Evolutionary conservation across 441 rosid species (phyloP), one percentile per base, ranked within the genome.

Genomic region (Capsella rubella): DNA sequence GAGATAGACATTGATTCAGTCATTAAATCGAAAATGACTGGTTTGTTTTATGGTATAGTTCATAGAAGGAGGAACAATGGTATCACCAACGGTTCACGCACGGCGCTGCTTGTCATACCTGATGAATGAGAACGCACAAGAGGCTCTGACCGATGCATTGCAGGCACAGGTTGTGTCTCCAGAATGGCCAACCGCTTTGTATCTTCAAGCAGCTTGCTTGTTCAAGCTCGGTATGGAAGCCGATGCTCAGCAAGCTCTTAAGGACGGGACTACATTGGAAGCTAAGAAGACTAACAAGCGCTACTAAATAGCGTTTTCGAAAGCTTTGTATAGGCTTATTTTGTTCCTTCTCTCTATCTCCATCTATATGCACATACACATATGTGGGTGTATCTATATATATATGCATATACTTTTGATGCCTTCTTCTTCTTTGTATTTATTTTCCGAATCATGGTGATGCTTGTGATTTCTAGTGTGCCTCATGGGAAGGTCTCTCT

Each of bases 211-310:
- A 1, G 83, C 85, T 37, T 90, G 93, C 85, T 82, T 90, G 78
- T 85, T 89, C 83, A 86, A 81, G 82, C 95, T 92, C 6, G 97
- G 97, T 32, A 89, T 92, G 99, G 97, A 89, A 78, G 76, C 73
- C 11, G 99, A 95, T 75, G 99, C 95, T 1, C 97, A 87, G 53
- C 91, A 95, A 83, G 83, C 91, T 9, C 97, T 95, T 14, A 92
- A 85, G 79, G 95, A 92, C 34, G 97, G 93, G 69, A 89, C 95
- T 31, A 79, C 73, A 66, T 81, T 92, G 81, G 99, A 95, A 83
- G 84, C 87, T 31, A 86, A 80, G 79, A 86, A 82, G 85, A 86
- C 69, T 86, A 77, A 55, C 25, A 78, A 53, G 60, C 76, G 63
- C 37, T 77, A 35, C 57, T 69, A 46, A 43, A 47, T 43, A 35